Evolutionary conservation across 345 rosid genomes (phyloP).

Genomic region (Arabidopsis suecica): DNA sequence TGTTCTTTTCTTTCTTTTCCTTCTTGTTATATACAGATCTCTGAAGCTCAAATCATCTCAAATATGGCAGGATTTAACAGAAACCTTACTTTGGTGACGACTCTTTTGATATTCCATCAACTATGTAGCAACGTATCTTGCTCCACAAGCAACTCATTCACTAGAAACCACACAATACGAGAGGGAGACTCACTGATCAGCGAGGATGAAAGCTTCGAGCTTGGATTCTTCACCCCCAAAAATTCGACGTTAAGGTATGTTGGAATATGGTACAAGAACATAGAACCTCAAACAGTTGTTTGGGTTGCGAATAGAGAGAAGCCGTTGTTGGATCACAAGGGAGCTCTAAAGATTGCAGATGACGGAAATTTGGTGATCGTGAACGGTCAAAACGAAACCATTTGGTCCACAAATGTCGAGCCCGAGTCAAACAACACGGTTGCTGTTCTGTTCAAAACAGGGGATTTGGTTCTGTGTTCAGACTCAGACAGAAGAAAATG

Average conservation of each 20-base stretch:
- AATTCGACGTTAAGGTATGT: slow-evolving; percentile 54
- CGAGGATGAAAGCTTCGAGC: slow-evolving; percentile 44
- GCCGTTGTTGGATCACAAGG: slow-evolving; percentile 53
- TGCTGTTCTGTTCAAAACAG: slow-evolving; percentile 48
- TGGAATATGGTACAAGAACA: slow-evolving; percentile 68
- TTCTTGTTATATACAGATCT: slow-evolving; percentile 3
- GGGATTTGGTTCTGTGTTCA: slow-evolving; percentile 52
- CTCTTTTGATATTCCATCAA: slow-evolving; percentile 35
- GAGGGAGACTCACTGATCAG: slow-evolving; percentile 60
- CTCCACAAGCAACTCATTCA: slow-evolving; percentile 44
- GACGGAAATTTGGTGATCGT: slow-evolving; percentile 47
- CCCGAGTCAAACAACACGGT: slow-evolving; percentile 30
- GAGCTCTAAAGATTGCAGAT: slow-evolving; percentile 50
- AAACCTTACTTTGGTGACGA: slow-evolving; percentile 8
- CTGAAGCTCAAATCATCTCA: slow-evolving; percentile 10
- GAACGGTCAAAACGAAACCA: slow-evolving; percentile 13
- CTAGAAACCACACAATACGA: slow-evolving; percentile 45
- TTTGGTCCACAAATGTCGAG: slow-evolving; percentile 54
- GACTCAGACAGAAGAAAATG: slow-evolving; percentile 5
- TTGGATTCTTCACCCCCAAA: slow-evolving; percentile 68
- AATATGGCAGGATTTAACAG: slow-evolving; percentile 10
- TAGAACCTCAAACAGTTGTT: slow-evolving; percentile 44
- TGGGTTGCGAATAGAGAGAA: slow-evolving; percentile 77
- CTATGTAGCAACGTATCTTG: slow-evolving; percentile 40
- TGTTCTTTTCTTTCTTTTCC: background rate